These are phyloP conservation scores for Phaffomyces thermotolerans DNA, from an alignment of 805 yeast species.

Conservation along the genomic window DNA sequence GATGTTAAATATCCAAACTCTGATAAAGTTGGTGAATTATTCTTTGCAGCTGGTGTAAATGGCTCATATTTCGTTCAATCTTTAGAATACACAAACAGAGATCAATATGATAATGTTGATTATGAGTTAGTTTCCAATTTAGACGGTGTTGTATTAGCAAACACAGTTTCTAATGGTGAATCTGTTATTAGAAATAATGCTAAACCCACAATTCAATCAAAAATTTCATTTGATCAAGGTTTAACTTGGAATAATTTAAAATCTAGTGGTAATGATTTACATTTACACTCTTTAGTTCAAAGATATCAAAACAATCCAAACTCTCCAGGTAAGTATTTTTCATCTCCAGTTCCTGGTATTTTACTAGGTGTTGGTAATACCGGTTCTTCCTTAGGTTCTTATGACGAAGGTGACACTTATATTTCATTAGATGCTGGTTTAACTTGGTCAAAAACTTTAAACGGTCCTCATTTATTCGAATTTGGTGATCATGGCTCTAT, in stretches of 20 bases:
- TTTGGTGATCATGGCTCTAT: conserved; percentile 79
- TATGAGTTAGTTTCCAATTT: conserved; percentile 37
- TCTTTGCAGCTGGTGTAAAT: conserved; percentile 35
- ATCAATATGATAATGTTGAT: conserved; percentile 26
- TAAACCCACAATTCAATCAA: conserved; percentile 13
- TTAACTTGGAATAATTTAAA: conserved; percentile 26
- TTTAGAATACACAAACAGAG: conserved; percentile 34
- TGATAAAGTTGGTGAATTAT: conserved; percentile 25
- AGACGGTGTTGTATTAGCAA: conserved; percentile 59
- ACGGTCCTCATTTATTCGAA: conserved; percentile 45
- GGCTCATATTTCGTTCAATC: conserved; percentile 44
- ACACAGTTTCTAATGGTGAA: conserved; percentile 22
- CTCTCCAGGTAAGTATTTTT: conserved; percentile 25
- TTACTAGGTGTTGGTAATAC: conserved; percentile 37
- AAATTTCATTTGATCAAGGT: conserved; percentile 34
- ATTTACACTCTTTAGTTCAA: conserved; percentile 29
- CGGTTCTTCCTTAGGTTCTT: conserved; percentile 21
- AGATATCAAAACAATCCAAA: conserved; percentile 17
- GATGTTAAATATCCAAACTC: conserved; percentile 24
- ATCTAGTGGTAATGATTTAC: conserved; percentile 28
- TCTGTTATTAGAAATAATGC: conserved; percentile 11
- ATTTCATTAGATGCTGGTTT: conserved; percentile 72
- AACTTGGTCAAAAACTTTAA: conserved; percentile 55
- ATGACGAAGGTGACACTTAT: conserved; percentile 40
- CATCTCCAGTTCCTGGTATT: conserved; percentile 40